phyloP scores from a whole-genome alignment of 306 rosid species.

The Vigna reflexopilosa region DNA sequence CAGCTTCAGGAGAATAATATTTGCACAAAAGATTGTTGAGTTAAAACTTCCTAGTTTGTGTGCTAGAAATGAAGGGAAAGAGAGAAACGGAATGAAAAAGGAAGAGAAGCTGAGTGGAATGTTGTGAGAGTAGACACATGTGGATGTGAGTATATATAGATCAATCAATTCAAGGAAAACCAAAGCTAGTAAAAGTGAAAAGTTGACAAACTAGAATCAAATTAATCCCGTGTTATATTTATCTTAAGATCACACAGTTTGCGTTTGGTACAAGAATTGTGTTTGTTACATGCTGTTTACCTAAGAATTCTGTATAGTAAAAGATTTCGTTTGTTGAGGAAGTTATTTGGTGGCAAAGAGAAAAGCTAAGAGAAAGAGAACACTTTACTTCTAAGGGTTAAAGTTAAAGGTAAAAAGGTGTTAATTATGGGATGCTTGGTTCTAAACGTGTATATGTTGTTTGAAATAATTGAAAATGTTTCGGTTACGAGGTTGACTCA shows the following conservation, averaged over 20 bases:
- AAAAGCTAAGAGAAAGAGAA: neutral
- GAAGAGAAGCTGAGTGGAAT: slow-evolving; percentile 20
- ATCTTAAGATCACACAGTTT: neutral
- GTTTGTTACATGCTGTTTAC: neutral
- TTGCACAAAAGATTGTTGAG: neutral
- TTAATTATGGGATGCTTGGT: neutral
- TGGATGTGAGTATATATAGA: slow-evolving; percentile 50
- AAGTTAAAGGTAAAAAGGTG: neutral
- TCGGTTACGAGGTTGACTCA: too few relatives aligned
- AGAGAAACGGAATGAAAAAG: slow-evolving; percentile 6
- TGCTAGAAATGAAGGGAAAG: slow-evolving; percentile 14
- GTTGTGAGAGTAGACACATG: slow-evolving; percentile 45
- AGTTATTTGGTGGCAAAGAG: neutral
- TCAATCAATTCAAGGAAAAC: slow-evolving; percentile 30
- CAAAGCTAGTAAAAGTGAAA: slow-evolving; percentile 30
- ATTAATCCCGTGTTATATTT: neutral
- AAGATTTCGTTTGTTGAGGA: neutral
- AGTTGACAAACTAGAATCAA: slow-evolving; percentile 20
- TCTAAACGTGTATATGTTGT: neutral
- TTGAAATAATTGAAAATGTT: neutral
- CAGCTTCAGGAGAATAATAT: neutral
- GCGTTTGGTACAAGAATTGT: neutral
- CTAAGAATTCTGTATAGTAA: neutral
- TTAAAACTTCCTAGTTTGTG: neutral
- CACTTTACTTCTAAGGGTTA: neutral